Evolutionary conservation across 129 eudicot species (phyloP).

Genomic region (Ambrosia artemisiifolia): DNA sequence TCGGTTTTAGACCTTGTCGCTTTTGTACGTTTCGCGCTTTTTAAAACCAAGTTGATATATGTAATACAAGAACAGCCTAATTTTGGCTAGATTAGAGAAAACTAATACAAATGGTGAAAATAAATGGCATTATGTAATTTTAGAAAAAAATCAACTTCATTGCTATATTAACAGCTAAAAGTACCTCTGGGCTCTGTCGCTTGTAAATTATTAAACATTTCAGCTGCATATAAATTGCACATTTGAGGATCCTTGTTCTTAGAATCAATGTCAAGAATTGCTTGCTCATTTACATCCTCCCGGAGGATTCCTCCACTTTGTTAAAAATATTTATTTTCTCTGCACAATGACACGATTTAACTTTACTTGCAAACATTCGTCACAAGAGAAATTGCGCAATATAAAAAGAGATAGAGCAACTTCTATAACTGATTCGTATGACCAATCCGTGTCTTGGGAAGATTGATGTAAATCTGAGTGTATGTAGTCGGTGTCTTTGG

Average conservation of each 20-base stretch:
- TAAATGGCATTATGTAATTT: background rate
- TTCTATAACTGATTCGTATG: no score
- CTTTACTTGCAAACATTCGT: conserved; percentile 1
- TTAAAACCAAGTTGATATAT: no score
- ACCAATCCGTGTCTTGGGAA: no score
- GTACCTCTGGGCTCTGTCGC: conserved; percentile 90
- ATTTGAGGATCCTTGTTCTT: conserved; percentile 70
- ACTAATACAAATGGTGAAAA: background rate
- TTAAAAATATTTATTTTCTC: conserved; percentile 31
- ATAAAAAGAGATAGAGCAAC: no score
- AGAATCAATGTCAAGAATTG: conserved; percentile 61
- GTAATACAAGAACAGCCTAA: background rate
- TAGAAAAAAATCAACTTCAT: background rate
- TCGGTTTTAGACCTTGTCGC: no score
- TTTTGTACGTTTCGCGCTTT: no score
- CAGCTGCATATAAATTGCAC: conserved; percentile 80
- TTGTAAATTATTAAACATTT: conserved; percentile 49
- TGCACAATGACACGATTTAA: conserved; percentile 22
- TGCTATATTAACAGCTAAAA: conserved; percentile 22
- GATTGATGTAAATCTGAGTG: no score
- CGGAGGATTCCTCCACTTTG: no score
- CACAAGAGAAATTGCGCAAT: background rate
- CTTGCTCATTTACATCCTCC: conserved; percentile 29
- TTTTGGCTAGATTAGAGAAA: background rate
- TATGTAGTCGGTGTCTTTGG: no score